Conservation (phyloP, 306 rosid genomes). For the Macrotyloma uniflorum region DNA sequence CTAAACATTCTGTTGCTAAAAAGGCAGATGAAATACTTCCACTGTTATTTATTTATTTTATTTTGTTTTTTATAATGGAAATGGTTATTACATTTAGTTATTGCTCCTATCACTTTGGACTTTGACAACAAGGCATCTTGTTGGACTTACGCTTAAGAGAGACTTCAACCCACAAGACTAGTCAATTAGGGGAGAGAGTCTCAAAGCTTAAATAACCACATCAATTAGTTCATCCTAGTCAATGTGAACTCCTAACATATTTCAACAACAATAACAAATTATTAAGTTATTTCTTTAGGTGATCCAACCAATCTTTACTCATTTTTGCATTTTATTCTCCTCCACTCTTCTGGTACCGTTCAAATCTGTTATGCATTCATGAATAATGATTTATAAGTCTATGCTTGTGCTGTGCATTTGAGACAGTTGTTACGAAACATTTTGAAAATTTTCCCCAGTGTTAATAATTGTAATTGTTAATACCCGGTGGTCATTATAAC, state of each 20-base stretch:
- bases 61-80: background rate
- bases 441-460: no score
- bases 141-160: no score
- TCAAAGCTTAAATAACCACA: no score
- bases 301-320: no score
- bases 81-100: constrained; percentile 5
- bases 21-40: background rate
- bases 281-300: background rate
- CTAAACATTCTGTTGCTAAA: background rate
- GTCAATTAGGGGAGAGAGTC: no score
- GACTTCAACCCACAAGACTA: no score
- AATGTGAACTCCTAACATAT: background rate
- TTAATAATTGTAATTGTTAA: background rate
- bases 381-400: background rate
- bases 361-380: background rate
- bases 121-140: no score
- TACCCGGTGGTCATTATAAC: background rate
- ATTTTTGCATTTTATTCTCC: background rate
- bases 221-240: no score
- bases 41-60: background rate
- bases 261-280: background rate
- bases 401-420: background rate
- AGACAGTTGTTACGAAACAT: background rate
- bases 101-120: background rate
- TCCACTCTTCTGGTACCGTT: background rate